Percentiles rank a stretch among this genome's conserved stretches.
phyloP scores from a whole-genome alignment of 2,329 filamentous ascomycete species.

The Grosmannia clavigera region DNA sequence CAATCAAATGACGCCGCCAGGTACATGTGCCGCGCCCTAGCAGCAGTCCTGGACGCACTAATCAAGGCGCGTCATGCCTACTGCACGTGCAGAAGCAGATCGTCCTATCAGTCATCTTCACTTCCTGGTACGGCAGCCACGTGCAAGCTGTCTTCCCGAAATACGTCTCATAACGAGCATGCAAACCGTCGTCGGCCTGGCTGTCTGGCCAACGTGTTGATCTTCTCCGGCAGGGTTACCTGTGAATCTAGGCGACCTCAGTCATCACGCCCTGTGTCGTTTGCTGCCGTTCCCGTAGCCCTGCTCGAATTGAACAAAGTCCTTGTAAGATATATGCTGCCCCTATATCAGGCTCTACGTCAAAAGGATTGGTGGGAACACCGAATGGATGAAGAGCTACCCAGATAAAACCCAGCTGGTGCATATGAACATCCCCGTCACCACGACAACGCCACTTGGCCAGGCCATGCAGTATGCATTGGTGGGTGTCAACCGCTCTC shows the following conservation, averaged over 20 bases:
- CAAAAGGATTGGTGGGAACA: conserved; percentile 8
- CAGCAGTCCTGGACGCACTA: not conserved
- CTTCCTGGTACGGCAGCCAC: not conserved
- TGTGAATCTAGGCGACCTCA: no score
- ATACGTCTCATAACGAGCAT: not conserved
- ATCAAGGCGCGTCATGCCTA: not conserved
- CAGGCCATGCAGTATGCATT: conserved; percentile 27
- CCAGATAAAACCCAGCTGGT: conserved; percentile 28
- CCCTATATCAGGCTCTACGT: conserved; percentile 28
- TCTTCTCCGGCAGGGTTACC: no score
- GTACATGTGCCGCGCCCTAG: not conserved
- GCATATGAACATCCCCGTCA: conserved; percentile 37
- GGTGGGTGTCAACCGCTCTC: conserved; percentile 12
- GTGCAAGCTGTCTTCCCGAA: not conserved
- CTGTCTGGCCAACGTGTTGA: no score
- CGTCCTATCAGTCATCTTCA: not conserved
- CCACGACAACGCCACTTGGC: conserved; percentile 37
- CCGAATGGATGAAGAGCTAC: conserved; percentile 31
- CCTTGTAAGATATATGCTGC: conserved; percentile 22
- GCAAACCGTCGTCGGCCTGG: no score
- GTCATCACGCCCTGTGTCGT: no score
- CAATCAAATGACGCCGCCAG: not conserved
- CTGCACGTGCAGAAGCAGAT: not conserved
- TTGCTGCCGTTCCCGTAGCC: not conserved
- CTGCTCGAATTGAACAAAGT: conserved; percentile 26